Base-by-base conservation (phyloP, 345 rosid genomes). In the Euphorbia pulcherrima region DNA sequence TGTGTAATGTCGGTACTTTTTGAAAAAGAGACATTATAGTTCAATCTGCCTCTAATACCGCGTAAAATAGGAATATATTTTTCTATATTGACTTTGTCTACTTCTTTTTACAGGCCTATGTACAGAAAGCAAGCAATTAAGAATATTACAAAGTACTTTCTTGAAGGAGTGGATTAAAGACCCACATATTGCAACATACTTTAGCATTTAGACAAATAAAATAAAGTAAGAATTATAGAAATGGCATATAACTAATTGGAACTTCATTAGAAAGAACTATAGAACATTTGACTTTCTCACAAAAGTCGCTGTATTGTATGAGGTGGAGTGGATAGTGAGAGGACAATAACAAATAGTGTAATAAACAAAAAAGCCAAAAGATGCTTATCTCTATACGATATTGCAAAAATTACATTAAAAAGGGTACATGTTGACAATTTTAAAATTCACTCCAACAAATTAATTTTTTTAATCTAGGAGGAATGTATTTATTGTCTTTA, bases 321-420 rank as follows among this genome's bases (percentile, higher is more conserved):
- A 39, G 70, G 26, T 59, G 44, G 57, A 33, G 13, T 53, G 14
- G 47, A 53, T 44, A n/a, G 70, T n/a, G 72, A 66, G 29, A 60
- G 65, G 28, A 68, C 60, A 44, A 7, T 10, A 14, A 8, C 2
- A 14, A 44, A 65, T 70, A 60, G n/a, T n/a, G n/a, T n/a, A n/a
- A n/a, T n/a, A 65, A 57, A 56, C 60, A 72, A 74, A 4, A 74
- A 68, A 8, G 57, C 72, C 70, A 23, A 72, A 71, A 75, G 79
- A 72, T 68, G 69, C 69, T 58, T 47, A 6, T 28, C 24, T 53
- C 65, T 37, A 67, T 33, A 35, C 48, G 23, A 65, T 52, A 33
- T 39, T 58, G 62, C 51, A 24, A 69, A 74, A 74, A 53, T 33
- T 50, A 13, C 40, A 28, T 26, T 48, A 16, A 64, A 71, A 77